Conservation (phyloP, 176 grass and related monocot species). For the barley (Hordeum vulgare) region DNA sequence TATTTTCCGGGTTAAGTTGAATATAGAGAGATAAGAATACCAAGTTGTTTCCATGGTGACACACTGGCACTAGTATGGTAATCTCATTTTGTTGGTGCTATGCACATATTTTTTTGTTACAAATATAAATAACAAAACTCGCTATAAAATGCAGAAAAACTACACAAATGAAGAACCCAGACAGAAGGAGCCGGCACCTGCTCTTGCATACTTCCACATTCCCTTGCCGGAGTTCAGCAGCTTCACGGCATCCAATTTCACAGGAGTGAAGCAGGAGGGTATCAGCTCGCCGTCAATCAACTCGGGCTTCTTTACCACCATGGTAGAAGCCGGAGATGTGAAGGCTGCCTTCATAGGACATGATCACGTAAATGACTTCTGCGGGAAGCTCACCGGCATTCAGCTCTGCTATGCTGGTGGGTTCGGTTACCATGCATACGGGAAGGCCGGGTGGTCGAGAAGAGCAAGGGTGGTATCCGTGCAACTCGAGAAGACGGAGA, state of each 20-base stretch:
- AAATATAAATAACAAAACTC: not conserved
- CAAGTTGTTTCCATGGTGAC: not conserved
- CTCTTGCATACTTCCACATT: slow-evolving; percentile 93
- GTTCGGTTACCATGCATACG: slow-evolving; percentile 97
- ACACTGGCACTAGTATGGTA: not conserved
- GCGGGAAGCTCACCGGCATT: slow-evolving; percentile 64
- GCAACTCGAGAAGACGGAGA: slow-evolving; percentile 54
- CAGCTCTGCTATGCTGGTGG: slow-evolving; percentile 88
- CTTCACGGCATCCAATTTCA: slow-evolving; percentile 63
- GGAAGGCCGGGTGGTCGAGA: slow-evolving; percentile 88
- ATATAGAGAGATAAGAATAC: not conserved
- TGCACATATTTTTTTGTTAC: not conserved
- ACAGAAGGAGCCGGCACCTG: slow-evolving; percentile 70
- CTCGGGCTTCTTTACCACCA: slow-evolving; percentile 84
- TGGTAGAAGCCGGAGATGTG: slow-evolving; percentile 88
- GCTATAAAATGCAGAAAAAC: slow-evolving; percentile 42
- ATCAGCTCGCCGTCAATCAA: slow-evolving; percentile 87
- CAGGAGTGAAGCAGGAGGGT: slow-evolving; percentile 76
- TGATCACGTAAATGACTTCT: slow-evolving; percentile 92
- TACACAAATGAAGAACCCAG: slow-evolving; percentile 38
- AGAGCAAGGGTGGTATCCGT: slow-evolving; percentile 87
- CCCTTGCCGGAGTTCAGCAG: slow-evolving; percentile 75
- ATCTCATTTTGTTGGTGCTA: not conserved
- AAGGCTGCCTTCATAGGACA: slow-evolving; percentile 80
- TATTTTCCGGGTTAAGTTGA: not conserved